Evolutionary conservation across 805 yeast species (phyloP).

Genomic region (Zygosaccharomyces rouxii): DNA sequence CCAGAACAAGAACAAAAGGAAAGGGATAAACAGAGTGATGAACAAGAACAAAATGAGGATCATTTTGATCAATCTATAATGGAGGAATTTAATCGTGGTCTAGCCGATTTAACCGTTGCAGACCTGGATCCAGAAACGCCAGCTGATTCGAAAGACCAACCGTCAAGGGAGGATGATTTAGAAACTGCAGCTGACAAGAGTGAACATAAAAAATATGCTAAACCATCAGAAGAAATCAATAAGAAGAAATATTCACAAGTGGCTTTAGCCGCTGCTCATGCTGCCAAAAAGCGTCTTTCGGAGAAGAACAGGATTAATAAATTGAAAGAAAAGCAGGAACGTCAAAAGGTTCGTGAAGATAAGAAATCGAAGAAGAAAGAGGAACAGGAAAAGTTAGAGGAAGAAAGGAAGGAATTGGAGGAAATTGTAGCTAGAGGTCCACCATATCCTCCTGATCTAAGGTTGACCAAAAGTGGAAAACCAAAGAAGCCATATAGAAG

Average conservation of each 20-base stretch:
- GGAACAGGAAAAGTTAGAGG: slow-evolving; percentile 20
- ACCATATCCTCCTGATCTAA: slow-evolving; percentile 32
- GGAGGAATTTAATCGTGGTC: slow-evolving; percentile 29
- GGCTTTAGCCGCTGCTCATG: slow-evolving; percentile 28
- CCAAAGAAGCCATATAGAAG: slow-evolving; percentile 35
- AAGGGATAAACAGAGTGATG: background rate
- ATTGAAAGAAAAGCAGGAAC: slow-evolving; percentile 18
- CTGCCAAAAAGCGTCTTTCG: slow-evolving; percentile 25
- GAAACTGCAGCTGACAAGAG: background rate
- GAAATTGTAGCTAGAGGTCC: slow-evolving; percentile 33
- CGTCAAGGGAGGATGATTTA: slow-evolving; percentile 3
- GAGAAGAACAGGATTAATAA: slow-evolving; percentile 19
- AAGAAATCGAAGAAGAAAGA: slow-evolving; percentile 20
- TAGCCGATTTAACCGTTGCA: slow-evolving; percentile 23
- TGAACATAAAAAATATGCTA: background rate
- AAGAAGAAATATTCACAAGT: slow-evolving; percentile 22
- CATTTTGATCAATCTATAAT: slow-evolving; percentile 21
- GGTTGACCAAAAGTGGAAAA: slow-evolving; percentile 31
- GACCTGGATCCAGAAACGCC: slow-evolving; percentile 15
- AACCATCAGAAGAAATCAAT: slow-evolving; percentile 15
- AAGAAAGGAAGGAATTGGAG: slow-evolving; percentile 29
- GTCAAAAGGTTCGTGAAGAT: slow-evolving; percentile 17
- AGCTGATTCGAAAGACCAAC: slow-evolving; percentile 28
- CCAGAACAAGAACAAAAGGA: slow-evolving; percentile 4
- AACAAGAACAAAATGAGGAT: slow-evolving; percentile 11